Percentiles rank a stretch among this genome's conserved stretches.
These are phyloP conservation scores for Sporothrix inflata DNA, from an alignment of 2,329 filamentous ascomycete species.

Conservation along the genomic window DNA sequence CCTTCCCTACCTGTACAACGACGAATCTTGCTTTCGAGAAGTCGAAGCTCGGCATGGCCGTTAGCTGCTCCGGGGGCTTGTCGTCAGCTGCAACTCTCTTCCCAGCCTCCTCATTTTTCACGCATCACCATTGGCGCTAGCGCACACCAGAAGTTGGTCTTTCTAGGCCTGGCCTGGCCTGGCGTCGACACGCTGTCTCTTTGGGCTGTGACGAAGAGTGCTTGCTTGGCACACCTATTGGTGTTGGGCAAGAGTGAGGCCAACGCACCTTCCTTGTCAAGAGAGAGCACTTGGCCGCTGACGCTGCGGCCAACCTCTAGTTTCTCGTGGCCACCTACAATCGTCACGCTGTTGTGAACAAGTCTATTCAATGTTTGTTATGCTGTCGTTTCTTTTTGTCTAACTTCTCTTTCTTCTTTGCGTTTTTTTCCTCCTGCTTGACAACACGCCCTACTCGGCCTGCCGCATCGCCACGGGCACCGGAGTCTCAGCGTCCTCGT, in stretches of 20 bases:
- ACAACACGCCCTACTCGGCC: neutral
- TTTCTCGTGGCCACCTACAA: neutral
- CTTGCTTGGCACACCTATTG: neutral
- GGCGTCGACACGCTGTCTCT: neutral
- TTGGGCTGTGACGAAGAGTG: neutral
- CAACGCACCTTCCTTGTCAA: neutral
- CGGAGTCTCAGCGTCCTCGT: slow-evolving; percentile 3
- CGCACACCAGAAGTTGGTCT: neutral
- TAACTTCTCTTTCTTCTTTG: neutral
- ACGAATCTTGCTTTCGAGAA: neutral
- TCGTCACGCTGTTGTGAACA: neutral
- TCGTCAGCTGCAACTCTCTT: neutral
- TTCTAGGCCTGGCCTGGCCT: neutral
- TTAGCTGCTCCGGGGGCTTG: neutral
- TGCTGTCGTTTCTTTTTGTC: neutral
- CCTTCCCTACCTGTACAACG: neutral
- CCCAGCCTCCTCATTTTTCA: slow-evolving; percentile 23
- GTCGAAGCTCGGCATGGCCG: slow-evolving; percentile 1
- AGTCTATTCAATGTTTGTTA: neutral
- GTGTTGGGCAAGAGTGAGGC: neutral
- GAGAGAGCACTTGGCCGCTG: slow-evolving; percentile 10
- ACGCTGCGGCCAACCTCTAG: neutral
- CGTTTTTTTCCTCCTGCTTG: neutral
- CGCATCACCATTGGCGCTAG: slow-evolving; percentile 18
- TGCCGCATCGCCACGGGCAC: neutral